Evolutionary conservation across 2,329 filamentous ascomycete species (phyloP), one percentile per base, ranked within the genome.

Genomic region (Botryosphaeria dothidea): DNA sequence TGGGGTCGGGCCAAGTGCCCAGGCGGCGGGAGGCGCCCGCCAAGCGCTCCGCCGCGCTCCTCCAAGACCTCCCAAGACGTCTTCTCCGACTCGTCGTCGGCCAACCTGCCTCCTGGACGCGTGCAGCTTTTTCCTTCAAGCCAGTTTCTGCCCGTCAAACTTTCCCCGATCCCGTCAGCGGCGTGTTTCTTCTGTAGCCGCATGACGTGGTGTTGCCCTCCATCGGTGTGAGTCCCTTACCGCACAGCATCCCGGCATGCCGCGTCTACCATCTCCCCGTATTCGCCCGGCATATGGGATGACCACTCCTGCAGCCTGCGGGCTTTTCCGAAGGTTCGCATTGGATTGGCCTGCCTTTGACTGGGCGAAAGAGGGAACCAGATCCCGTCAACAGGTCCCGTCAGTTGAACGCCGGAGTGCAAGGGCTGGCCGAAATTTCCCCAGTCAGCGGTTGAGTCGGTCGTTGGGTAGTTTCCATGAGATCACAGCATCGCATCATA

Each of bases 11-110:
- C 54, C 54, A 57, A 57, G 54, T 34, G 54, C 54, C 54, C 36
- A 57, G 54, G 34, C 54, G 54, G 56, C 56, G 56, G 38, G 38
- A 57, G 38, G 38, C 38, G 56, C 25, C n/a, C 25, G 56, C 56
- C 56, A 60, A 60, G 56, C 8, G 38, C 56, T 60, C 56, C 56
- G 56, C 56, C 38, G 56, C 56, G 56, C 56, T 60, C 56, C 41
- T 46, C 41, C 38, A 45, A 45, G 56, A 29, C 23, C 13, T 4
- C 27, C 52, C 56, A 60, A 60, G 56, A 46, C 38, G 38, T n/a
- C 56, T 60, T 60, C 56, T 60, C 56, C 56, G 56, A 46, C 56
- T 60, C 41, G 56, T 21, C 25, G 25, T 60, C 56, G 56, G 38
- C 38, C 41, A 46, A 60, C 56, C 13, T 60, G 41, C 56, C 36